Conservation (phyloP, 140 eudicot species). For the Senecio squalidus region DNA sequence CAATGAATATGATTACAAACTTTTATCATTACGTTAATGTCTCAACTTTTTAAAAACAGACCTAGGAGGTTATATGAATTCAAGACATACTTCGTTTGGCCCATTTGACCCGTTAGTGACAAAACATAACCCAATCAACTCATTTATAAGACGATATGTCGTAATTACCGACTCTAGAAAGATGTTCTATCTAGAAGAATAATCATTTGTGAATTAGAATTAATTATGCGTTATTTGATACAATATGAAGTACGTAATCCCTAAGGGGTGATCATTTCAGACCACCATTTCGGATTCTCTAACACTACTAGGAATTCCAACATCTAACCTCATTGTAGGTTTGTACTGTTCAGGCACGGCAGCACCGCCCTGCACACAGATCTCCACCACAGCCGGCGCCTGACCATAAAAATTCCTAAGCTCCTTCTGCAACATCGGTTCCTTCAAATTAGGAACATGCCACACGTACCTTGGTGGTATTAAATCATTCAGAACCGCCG, state of each 20-base stretch:
- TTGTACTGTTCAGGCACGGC: slow-evolving; percentile 79
- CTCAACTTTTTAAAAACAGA: neutral
- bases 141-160: no score
- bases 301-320: slow-evolving; percentile 73
- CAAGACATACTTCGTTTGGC: neutral
- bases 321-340: slow-evolving; percentile 91
- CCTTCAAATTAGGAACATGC: slow-evolving; percentile 80
- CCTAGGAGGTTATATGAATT: neutral
- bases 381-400: slow-evolving; percentile 93
- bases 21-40: no score
- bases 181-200: no score
- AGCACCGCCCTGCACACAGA: slow-evolving; percentile 94
- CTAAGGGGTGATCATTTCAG: slow-evolving; percentile 18
- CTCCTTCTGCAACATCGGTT: slow-evolving; percentile 67
- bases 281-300: slow-evolving; percentile 99
- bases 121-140: neutral
- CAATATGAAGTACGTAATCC: neutral
- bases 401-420: slow-evolving; percentile 85
- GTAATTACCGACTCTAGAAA: no score
- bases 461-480: slow-evolving; percentile 93
- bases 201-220: no score
- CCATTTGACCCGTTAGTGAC: neutral
- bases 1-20: neutral
- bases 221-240: no score
- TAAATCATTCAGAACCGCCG: slow-evolving; percentile 78